Percentiles rank a stretch among this genome's conserved stretches.
phyloP scores from a whole-genome alignment of 169 alveolate species.

The Plasmodium knowlesi region DNA sequence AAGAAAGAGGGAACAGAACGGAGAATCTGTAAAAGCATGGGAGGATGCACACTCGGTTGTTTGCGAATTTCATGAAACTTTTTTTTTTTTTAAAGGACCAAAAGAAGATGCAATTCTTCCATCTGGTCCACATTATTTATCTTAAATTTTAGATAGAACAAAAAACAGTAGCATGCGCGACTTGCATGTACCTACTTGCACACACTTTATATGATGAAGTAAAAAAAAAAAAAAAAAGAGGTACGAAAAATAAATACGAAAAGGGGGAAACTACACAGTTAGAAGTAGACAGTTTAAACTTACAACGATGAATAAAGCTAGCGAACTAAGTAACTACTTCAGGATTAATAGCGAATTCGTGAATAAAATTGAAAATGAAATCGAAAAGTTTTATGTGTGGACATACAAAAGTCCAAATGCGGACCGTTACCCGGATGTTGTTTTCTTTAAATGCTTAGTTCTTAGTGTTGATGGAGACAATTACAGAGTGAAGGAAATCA shows the following conservation, averaged over 20 bases:
- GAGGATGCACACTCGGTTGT: not conserved
- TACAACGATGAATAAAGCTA: conserved; percentile 29
- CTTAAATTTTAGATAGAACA: not conserved
- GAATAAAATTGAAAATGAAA: conserved; percentile 28
- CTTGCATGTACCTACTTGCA: not conserved
- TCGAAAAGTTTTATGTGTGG: conserved; percentile 59
- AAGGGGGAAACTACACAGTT: not conserved
- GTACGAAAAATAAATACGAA: not conserved
- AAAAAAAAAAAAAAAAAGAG: not conserved
- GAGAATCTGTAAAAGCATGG: not conserved
- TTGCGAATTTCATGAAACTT: not conserved
- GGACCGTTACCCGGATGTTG: conserved; percentile 62
- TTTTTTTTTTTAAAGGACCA: not conserved
- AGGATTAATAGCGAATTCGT: conserved; percentile 61
- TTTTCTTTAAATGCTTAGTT: conserved; percentile 61
- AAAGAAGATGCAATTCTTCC: not conserved
- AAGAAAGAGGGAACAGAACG: not conserved
- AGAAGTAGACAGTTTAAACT: not conserved
- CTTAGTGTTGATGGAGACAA: conserved; percentile 58
- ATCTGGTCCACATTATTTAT: not conserved
- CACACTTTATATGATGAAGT: not conserved
- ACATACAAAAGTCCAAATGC: conserved; percentile 71
- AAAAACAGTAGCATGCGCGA: not conserved
- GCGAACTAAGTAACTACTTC: conserved; percentile 53
- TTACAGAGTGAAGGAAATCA: conserved; percentile 47